Evolutionary conservation across 139 green algal species (phyloP), one percentile per base, ranked within the genome.

Genomic region (Chlamydomonas sp.): DNA sequence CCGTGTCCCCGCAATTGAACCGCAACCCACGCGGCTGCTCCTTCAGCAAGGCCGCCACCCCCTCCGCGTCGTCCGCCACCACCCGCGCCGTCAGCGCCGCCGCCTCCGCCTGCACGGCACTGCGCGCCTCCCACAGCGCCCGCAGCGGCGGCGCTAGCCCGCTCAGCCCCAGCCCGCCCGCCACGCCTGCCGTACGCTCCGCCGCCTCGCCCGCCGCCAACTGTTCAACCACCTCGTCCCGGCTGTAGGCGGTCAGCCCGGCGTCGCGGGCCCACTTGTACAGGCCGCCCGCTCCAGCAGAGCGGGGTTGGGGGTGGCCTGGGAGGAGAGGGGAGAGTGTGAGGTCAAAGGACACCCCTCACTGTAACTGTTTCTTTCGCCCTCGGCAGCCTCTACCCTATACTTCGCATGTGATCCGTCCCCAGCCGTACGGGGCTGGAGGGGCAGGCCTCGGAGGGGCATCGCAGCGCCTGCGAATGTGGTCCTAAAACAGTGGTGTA

Each of bases 231-330:
- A 86, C 79, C 72, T 86, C 82, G 61, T 86, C 82, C 10, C 82
- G 82, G n/a, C 82, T 86, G 82, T 59, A 86, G 31, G 60, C 63
- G 1, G 57, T 79, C 6, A 86, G 71, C 4, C 82, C 82, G 49
- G 82, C 61, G 71, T 79, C 71, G 61, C 82, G 82, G 4, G 82
- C 71, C 82, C 82, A 86, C 20, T 86, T 86, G 82, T 86, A 86
- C 82, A 86, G 62, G 82, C 82, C 0, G 82, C 82, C 20, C 20
- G 4, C 71, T 86, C 82, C 14, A 72, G 5, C 57, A 86, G 0
- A 17, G 78, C 80, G 5, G 68, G 68, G 58, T 18, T 61, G 4
- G 78, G 18, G 18, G 8, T 0, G 78, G 18, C 62, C 78, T 83
- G 75, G 75, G 74, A 2, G 17, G 17, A 17, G 31, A 49, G 31